Base-by-base conservation (phyloP, 805 yeast genomes). In the Pichia cephalocereana region DNA sequence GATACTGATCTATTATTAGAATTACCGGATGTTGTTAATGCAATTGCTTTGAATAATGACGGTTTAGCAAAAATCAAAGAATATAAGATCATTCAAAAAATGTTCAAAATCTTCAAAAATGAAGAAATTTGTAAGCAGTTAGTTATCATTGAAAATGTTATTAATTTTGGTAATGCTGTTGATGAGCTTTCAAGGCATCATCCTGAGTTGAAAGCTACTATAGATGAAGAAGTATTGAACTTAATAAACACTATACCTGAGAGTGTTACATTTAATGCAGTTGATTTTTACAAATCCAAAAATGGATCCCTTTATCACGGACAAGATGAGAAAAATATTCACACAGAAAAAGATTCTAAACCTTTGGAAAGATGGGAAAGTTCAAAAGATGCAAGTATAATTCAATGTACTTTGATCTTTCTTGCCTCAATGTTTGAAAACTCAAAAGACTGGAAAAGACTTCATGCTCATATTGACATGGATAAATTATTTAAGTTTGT, bases 161-260 rank as follows among this genome's bases (percentile, higher is more conserved):
- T 74, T 14, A 71, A 72, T 31, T 60, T 86, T 17, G 96, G 95
- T 2, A 69, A 75, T 28, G 72, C 83, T 0, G 72, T 89, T 56
- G 96, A 89, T 59, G 95, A 86, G 55, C 65, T 89, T 43, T 80
- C 86, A 2, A 75, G 96, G 58, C 96, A 90, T 59, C 87, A 86
- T 58, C 86, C 95, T 1, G 79, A 75, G 2, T 69, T 88, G 51
- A 80, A 84, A 44, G 81, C 84, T 0, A 57, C 65, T 0, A 78
- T 89, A 23, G 63, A 77, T 45, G 64, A 69, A 4, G 77, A 78
- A 45, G 66, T 81, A 43, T 65, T 70, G 2, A 54, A 57, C 0
- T 53, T 82, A n/a, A 67, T 82, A 1, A 63, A 69, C 27, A 63
- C 67, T 9, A 60, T 80, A 9, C 79, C 84, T 0, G 47, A 42